These are phyloP conservation scores for Pythium guiyangense DNA, from an alignment of 352 stramenopile species.

Conservation along the genomic window DNA sequence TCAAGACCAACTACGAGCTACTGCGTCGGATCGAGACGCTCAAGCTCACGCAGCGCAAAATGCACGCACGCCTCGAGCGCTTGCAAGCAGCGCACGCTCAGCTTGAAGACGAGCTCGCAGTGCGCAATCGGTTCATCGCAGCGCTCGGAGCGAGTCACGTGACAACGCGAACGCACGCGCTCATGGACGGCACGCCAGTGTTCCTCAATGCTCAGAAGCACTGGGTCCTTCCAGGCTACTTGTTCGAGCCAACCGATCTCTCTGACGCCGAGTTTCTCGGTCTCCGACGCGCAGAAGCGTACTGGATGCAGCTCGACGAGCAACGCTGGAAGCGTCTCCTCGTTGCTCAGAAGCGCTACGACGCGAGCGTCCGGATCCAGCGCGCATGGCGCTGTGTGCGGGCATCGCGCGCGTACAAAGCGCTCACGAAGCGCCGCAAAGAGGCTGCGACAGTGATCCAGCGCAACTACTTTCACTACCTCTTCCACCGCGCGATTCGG, in stretches of 20 bases:
- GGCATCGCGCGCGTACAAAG: slow-evolving; percentile 24
- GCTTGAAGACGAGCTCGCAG: slow-evolving; percentile 32
- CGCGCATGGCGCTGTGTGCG: slow-evolving; percentile 28
- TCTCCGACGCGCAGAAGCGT: slow-evolving; percentile 48
- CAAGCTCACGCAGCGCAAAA: slow-evolving; percentile 32
- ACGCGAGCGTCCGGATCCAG: slow-evolving; percentile 37
- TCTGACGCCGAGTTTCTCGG: slow-evolving; percentile 26
- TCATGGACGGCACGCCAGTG: slow-evolving; percentile 56
- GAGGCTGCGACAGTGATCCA: slow-evolving; percentile 53
- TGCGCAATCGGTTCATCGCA: slow-evolving; percentile 46
- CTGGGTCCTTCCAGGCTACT: slow-evolving; percentile 46
- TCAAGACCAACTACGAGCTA: slow-evolving; percentile 63
- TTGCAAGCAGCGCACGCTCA: slow-evolving; percentile 18
- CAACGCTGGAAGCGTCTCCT: slow-evolving; percentile 45
- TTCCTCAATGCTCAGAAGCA: slow-evolving; percentile 59
- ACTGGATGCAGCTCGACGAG: slow-evolving; percentile 71
- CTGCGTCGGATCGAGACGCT: slow-evolving; percentile 46
- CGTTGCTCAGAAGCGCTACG: slow-evolving; percentile 34
- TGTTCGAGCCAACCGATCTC: slow-evolving; percentile 29
- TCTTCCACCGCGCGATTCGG: slow-evolving; percentile 55
- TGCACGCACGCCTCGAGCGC: slow-evolving; percentile 27
- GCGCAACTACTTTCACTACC: slow-evolving; percentile 63
- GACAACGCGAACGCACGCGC: slow-evolving; percentile 59
- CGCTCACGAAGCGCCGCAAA: slow-evolving; percentile 24
- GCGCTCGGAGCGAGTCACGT: slow-evolving; percentile 39